A percentile compares a stretch with the other conserved stretches of the same genome.
Evolutionary conservation across 371 early-diverging fungal species (phyloP).

Genomic region (Mortierella sp.): DNA sequence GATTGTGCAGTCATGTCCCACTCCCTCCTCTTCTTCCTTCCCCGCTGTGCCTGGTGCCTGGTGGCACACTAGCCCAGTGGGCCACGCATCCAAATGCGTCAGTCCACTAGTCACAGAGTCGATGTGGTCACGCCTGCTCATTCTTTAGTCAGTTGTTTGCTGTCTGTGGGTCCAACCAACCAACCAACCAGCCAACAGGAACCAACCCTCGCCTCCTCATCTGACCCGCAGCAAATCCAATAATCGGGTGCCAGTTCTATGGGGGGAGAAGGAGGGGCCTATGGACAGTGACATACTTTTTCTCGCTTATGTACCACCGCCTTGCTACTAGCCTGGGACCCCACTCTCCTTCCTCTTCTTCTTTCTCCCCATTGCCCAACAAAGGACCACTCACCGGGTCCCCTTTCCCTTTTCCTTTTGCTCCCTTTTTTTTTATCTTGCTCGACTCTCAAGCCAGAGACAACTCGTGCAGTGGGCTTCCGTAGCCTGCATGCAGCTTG

Average conservation of each 20-base stretch:
- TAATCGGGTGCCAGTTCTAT: not conserved
- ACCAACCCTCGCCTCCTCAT: not conserved
- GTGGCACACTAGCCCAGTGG: not conserved
- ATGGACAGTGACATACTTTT: not conserved
- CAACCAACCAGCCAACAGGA: not conserved
- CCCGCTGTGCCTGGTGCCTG: not conserved
- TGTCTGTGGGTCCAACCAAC: not conserved
- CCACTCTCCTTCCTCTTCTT: too few relatives aligned
- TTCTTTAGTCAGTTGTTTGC: too few relatives aligned
- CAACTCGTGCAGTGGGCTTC: not conserved
- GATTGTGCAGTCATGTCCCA: too few relatives aligned
- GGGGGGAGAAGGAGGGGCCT: not conserved
- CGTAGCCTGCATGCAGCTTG: not conserved
- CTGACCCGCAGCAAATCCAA: constrained; percentile 1
- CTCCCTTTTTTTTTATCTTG: not conserved
- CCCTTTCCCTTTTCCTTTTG: not conserved
- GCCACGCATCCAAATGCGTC: not conserved
- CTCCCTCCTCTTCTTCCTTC: too few relatives aligned
- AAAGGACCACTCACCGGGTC: too few relatives aligned
- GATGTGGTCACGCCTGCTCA: not conserved
- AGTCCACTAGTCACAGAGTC: not conserved
- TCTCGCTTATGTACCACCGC: too few relatives aligned
- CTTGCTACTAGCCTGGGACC: too few relatives aligned
- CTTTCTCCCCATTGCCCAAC: too few relatives aligned
- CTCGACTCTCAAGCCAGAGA: not conserved